Base-by-base conservation (phyloP, 148 eudicot genomes). In the Tetragonia tetragonoides region DNA sequence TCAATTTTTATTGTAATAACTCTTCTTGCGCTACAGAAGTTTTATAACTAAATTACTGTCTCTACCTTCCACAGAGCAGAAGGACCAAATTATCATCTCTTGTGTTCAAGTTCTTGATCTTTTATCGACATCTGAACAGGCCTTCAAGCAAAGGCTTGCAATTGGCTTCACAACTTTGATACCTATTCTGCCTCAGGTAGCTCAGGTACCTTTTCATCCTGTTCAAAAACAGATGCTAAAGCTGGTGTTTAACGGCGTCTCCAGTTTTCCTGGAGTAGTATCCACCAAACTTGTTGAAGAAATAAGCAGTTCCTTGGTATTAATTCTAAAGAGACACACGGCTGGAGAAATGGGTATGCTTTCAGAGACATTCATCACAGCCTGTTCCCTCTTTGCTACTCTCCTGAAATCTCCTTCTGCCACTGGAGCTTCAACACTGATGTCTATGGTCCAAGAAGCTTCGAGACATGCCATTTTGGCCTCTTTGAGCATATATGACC, bases 131-230 rank as follows among this genome's bases (percentile, higher is more conserved):
- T 89, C 90, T 53, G 89, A 87, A 65, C 83, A 89, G 44, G 70
- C 83, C 21, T 95, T 95, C 80, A 85, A 85, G 77, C 97, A 86
- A 73, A 87, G 97, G 86, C 97, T 91, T 78, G 93, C 93, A 8
- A 84, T 91, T 78, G 99, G 97, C 57, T 95, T 93, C 86, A 70
- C 93, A 77, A 91, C 95, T 67, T 84, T 95, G 84, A 85, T 91
- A 79, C 87, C 95, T 64, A 84, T 88, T 85, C 84, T 95, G 73
- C 88, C 82, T 75, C 83, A 83, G 78, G 89, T 95, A 40, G 90
- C 92, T 85, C 92, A 89, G 80, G 83, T 95, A 81, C 99, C 97
- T 77, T 90, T 85, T 79, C 99, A 91, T 80, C 97, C 99, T 40
- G 87, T 85, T 79, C 99, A 95, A 81, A 78, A 85, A 77, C 90